Percentiles rank a stretch among this genome's conserved stretches.
Evolutionary conservation across 2,329 filamentous ascomycete species (phyloP).

Genomic region (Colletotrichum limetticola): DNA sequence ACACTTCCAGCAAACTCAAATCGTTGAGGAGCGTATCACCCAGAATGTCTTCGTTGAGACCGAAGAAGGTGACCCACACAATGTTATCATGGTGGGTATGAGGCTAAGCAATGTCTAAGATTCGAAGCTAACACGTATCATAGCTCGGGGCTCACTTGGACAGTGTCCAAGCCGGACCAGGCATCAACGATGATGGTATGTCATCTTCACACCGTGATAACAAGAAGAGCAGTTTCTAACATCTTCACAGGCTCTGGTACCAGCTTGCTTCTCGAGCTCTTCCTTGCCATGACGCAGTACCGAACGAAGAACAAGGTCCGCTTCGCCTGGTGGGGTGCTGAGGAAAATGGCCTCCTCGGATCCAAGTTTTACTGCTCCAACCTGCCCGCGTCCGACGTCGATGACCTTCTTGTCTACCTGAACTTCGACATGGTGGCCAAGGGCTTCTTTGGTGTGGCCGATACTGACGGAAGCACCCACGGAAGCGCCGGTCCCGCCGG

Average conservation of each 20-base stretch:
- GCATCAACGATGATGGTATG: conserved; percentile 56
- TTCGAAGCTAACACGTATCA: background rate
- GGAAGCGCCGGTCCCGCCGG: conserved; percentile 48
- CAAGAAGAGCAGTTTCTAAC: background rate
- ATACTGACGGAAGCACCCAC: conserved; percentile 48
- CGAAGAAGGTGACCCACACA: conserved; percentile 53
- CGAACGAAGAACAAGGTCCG: conserved; percentile 50
- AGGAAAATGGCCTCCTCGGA: conserved; percentile 54
- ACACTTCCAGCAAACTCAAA: conserved; percentile 47
- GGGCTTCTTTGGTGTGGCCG: conserved; percentile 49
- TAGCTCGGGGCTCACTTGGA: conserved; percentile 56
- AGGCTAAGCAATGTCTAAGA: background rate
- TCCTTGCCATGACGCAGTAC: conserved; percentile 50
- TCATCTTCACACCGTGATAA: background rate
- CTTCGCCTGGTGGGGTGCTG: conserved; percentile 58
- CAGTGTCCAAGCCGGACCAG: conserved; percentile 55
- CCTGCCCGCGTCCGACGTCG: conserved; percentile 44
- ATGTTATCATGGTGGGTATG: conserved; percentile 47
- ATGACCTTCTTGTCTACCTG: conserved; percentile 51
- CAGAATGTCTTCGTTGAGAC: conserved; percentile 60
- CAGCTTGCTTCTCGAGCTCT: conserved; percentile 53
- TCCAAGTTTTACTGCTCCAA: conserved; percentile 50
- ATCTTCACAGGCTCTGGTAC: conserved; percentile 48
- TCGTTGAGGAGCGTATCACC: conserved; percentile 52
- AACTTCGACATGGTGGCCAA: conserved; percentile 56